Conservation (phyloP, 306 rosid species). For the Quercus robur region DNA sequence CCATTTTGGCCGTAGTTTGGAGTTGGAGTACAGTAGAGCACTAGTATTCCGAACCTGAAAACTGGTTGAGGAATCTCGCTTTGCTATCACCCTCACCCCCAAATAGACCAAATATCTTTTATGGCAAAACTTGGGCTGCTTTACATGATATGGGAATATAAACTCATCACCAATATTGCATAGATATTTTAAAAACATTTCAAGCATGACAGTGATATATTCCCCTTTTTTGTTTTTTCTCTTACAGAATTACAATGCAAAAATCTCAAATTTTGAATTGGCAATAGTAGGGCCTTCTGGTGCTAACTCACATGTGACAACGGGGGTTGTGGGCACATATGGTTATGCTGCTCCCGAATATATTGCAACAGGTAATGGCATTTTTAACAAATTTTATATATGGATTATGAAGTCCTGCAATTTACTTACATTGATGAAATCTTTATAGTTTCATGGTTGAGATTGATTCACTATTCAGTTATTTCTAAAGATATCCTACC, state of each 20-base stretch:
- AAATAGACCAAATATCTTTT: background rate
- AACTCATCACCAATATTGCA: background rate
- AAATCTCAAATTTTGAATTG: conserved; percentile 80
- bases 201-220: background rate
- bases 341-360: conserved; percentile 96
- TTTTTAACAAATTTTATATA: background rate
- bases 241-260: conserved; percentile 66
- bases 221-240: conserved; percentile 3
- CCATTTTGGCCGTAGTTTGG: background rate
- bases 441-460: background rate
- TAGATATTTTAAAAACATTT: background rate
- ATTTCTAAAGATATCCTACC: too few species aligned
- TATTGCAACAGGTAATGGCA: conserved; percentile 65
- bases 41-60: background rate
- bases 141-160: background rate
- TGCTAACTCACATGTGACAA: conserved; percentile 75
- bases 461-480: too few species aligned
- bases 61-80: background rate
- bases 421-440: background rate
- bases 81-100: background rate
- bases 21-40: background rate
- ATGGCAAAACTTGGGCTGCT: background rate
- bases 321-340: conserved; percentile 71
- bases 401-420: background rate
- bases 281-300: conserved; percentile 80